Base-by-base conservation (phyloP, 345 rosid genomes). In the Sapria himalayana region DNA sequence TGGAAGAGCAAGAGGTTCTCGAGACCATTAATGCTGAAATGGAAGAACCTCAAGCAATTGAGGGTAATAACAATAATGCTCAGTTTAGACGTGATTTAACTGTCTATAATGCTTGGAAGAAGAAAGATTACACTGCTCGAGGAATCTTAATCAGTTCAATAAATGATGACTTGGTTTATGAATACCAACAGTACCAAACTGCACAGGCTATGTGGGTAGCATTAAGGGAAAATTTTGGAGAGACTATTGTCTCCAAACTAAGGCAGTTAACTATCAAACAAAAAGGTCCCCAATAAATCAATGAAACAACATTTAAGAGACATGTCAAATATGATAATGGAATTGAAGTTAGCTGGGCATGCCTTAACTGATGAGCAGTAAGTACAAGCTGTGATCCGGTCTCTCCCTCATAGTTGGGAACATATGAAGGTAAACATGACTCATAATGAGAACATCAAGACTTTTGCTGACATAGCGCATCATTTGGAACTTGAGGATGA, bases 381-480 rank as follows among this genome's bases (percentile, higher is more conserved):
- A 6, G 20, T 48, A 1, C 27, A 37, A 9, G 20, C 15, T 2
- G 27, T 39, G 8, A 49, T 39, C 5, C 20, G 10, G 3, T 49
- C 29, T 13, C 14, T 49, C 6, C 38, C 15, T 2, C 15, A 29
- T 13, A 29, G 22, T 3, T 29, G 4, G 33, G 39, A 40, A 22
- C 17, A 38, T 10, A 21, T 48, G 13, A 19, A 29, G 4, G 15
- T 22, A 3, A 48, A 37, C 4, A 23, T 38, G 18, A 27, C n/a
- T 1, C 33, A 50, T 9, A 32, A 31, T 39, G 46, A 50, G 2
- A 22, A 19, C 3, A 17, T 48, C 25, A 48, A 37, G 17, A 37
- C 18, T 1, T 37, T 48, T 37, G 12, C 17, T 22, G 22, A 24
- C 27, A 25, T 37, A 5, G 12, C 7, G 0, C 19, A 8, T 5